Base-by-base conservation (phyloP, 495 filamentous ascomycete species). In the Hypoxylon crocopeplum region DNA sequence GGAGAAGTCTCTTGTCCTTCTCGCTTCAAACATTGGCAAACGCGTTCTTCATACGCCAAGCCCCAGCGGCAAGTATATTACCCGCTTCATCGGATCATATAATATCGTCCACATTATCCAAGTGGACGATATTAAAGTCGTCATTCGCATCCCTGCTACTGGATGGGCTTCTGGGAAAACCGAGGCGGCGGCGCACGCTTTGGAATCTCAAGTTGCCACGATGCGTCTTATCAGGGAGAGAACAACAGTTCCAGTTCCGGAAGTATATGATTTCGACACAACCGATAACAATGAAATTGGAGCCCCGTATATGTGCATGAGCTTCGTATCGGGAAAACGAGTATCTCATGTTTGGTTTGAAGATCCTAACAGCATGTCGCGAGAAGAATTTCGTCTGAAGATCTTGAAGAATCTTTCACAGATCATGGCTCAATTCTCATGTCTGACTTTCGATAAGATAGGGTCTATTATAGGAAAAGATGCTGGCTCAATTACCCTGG, bases 301-400 rank as follows among this genome's bases (percentile, higher is more conserved):
- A 0, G 60, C 67, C 1, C 67, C 60, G 12, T 70, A 67, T 32
- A 50, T 67, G 2, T 67, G 64, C 45, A 70, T 65, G 56, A 67
- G 56, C 46, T 70, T 55, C 21, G 8, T 67, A 1, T 21, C 56
- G 1, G 67, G 63, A 7, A 47, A 7, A 15, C 42, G 41, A 0
- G 50, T 67, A 13, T 40, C 46, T 5, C 0, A 40, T 2, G 29
- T 46, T 12, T 67, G 63, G 67, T 55, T 45, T 21, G 38, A 57
- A 24, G 16, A 41, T 1, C 17, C 48, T 3, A 17, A 29, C 11
- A 12, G 8, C 20, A 40, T 36, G 20, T 10, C 41, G 10, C 44
- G 34, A 16, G 37, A 49, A 10, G 5, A 48, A n/a, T 16, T 48
- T 2, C 57, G 49, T 5, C 46, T 38, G 11, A 61, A 46, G 10